Base-by-base conservation (phyloP, 768 basidiomycete species). In the Suillus lakei region DNA sequence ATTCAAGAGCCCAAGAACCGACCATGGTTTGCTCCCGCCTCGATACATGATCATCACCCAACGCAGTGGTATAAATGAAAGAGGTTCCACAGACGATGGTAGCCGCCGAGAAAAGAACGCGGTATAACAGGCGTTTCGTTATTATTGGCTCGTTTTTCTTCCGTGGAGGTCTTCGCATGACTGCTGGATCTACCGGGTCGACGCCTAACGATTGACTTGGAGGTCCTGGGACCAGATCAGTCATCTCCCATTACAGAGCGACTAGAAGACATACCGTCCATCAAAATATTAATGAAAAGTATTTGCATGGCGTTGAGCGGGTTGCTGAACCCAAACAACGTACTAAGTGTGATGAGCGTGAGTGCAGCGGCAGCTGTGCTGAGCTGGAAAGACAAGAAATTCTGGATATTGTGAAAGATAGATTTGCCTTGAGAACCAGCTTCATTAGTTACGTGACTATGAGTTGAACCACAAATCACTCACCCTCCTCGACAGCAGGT, bases 301-400 rank as follows among this genome's bases (percentile, higher is more conserved):
- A 99, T 99, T 77, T 99, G 96, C 96, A 98, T 98, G 4, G 96
- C 91, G 72, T 99, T 99, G 67, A 99, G 84, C 4, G 96, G 96
- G 72, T 97, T 98, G 71, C 88, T 90, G 39, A 98, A 83, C 16
- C 91, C 89, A 71, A 99, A 88, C 76, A 96, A 84, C 26, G 96
- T 99, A 75, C 93, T 95, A 63, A 98, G 82, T 2, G 96, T 96
- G 79, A 99, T 98, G 69, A 99, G 83, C n/a, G 93, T 90, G 69
- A 99, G 81, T 4, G 96, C 96, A 26, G 97, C 95, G 4, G 95
- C 94, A n/a, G 97, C 97, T 3, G 97, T 99, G 70, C 95, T 96
- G 21, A 99, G 87, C 77, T 99, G 96, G 86, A 99, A 99, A 48
- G 93, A 88, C 63, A 99, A 80, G 84, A 99, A 99, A 77, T 98